Base-by-base conservation (phyloP, 305 asterid genomes). In the Fraxinus sp. region DNA sequence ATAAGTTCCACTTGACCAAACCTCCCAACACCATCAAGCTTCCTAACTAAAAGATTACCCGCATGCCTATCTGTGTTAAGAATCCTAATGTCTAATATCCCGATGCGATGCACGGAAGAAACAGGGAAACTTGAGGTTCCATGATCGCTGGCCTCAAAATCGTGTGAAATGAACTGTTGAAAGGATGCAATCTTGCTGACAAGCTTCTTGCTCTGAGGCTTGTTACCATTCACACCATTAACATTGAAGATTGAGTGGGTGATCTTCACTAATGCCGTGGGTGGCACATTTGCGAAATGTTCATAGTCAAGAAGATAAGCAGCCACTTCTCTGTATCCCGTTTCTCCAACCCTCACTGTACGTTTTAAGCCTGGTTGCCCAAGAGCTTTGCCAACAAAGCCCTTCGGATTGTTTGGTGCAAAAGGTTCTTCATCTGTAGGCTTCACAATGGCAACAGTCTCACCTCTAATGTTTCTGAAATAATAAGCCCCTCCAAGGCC, bases 51-150 rank as follows among this genome's bases (percentile, higher is more conserved):
- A 82, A 96, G 97, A 83, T 96, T 96, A 80, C 98, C 98, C 0
- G 92, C 97, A 83, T 96, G 99, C 84, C 99, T 89, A 87, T 96
- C 99, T 2, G 99, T 96, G 89, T 96, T 94, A 81, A 96, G 88
- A 86, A 94, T 94, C 91, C 99, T 94, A 82, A 96, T 86, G 83
- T 96, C 98, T 87, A 96, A 87, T 79, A 96, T 96, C 86, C 99
- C 98, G 72, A 96, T 96, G 0, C 94, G 97, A 83, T 96, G 99
- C 80, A 96, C 99, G 8, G 92, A 82, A 20, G 97, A 84, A 57
- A 94, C 97, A 0, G 98, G 98, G 90, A 92, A 95, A 82, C 93
- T 93, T 52, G 62, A 52, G 62, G 62, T 52, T 52, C 22, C 62
- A 52, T 52, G 62, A 52, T 52, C 22, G 62, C 94, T 92, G 55